Conservation (phyloP, 106 monocot genomes). For the Dactylorhiza incarnata region DNA sequence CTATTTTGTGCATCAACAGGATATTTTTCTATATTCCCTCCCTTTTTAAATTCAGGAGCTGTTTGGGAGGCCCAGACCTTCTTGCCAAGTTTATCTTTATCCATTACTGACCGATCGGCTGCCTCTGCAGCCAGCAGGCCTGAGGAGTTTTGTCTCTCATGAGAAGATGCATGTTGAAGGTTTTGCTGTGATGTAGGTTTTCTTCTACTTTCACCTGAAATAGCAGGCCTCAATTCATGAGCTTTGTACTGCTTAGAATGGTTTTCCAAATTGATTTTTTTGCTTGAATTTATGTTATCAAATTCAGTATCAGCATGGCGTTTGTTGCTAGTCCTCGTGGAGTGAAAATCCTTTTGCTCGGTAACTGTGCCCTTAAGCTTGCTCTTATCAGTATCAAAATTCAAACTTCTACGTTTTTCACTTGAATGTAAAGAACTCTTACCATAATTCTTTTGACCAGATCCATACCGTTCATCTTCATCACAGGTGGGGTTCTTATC, state of each 20-base stretch:
- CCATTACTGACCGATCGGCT: constrained; percentile 20
- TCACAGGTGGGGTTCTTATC: constrained; percentile 6
- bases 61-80: constrained; percentile 13
- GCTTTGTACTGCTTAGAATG: constrained; percentile 12
- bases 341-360: constrained; percentile 8
- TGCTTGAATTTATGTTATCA: constrained; percentile 1
- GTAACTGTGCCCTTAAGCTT: background rate
- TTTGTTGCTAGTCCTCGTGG: background rate
- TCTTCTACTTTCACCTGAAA: constrained; percentile 1
- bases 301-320: constrained; percentile 6
- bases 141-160: constrained; percentile 10
- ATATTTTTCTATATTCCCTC: constrained; percentile 16
- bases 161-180: constrained; percentile 13
- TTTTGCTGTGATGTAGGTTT: constrained; percentile 7
- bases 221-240: constrained; percentile 12
- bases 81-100: constrained; percentile 23
- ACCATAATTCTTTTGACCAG: constrained; percentile 11
- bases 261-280: constrained; percentile 2
- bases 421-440: constrained; percentile 17
- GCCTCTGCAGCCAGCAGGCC: constrained; percentile 11
- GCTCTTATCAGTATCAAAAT: background rate
- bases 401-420: constrained; percentile 12
- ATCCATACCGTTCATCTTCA: constrained; percentile 10
- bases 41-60: constrained; percentile 20
- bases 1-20: constrained; percentile 23